These are phyloP conservation scores for Mikania micrantha DNA, from an alignment of 129 eudicot species.

Conservation along the genomic window DNA sequence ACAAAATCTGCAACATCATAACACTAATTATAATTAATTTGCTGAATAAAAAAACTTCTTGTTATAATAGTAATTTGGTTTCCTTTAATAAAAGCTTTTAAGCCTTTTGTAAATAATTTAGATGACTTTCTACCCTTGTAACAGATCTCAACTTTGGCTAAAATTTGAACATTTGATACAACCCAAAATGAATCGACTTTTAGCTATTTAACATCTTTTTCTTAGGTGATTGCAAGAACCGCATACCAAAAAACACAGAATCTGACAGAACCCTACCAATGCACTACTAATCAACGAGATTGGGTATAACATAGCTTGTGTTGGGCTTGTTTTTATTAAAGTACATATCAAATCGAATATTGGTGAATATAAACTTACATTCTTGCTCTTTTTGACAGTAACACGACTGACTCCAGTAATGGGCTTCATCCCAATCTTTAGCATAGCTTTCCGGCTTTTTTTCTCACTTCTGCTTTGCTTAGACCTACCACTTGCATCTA, in stretches of 20 bases:
- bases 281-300: too few relatives aligned
- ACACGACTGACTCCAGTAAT: slow-evolving; percentile 74
- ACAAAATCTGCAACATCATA: slow-evolving; percentile 33
- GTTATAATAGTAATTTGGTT: neutral
- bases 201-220: too few relatives aligned
- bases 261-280: too few relatives aligned
- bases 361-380: slow-evolving; percentile 31
- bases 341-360: neutral
- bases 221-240: too few relatives aligned
- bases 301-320: too few relatives aligned
- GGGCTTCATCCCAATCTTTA: slow-evolving; percentile 82
- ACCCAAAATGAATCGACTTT: neutral
- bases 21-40: slow-evolving; percentile 3
- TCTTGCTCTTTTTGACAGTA: slow-evolving; percentile 81
- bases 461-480: slow-evolving; percentile 80
- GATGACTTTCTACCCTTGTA: neutral
- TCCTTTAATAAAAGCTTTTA: neutral
- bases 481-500: slow-evolving; percentile 55
- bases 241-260: too few relatives aligned
- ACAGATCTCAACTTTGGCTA: neutral
- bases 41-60: too few relatives aligned
- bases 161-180: neutral
- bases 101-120: neutral
- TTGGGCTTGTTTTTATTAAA: too few relatives aligned
- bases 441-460: slow-evolving; percentile 80